Conservation (phyloP, 257 asterid species). For the Salvia splendens region DNA sequence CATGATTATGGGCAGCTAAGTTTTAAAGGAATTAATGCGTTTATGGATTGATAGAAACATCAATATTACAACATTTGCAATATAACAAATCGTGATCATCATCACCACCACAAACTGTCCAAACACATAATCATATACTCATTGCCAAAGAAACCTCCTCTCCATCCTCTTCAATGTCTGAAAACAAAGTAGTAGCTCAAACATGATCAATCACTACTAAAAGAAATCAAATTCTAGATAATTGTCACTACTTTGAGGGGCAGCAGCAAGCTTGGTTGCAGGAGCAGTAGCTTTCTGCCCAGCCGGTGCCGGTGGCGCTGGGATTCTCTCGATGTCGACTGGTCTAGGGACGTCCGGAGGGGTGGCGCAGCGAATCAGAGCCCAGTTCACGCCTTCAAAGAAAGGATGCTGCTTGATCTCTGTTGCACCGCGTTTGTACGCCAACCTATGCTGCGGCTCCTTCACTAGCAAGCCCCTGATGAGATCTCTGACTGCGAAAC, state of each 20-base stretch:
- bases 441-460: slow-evolving; percentile 70
- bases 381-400: slow-evolving; percentile 84
- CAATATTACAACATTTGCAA: slow-evolving; percentile 33
- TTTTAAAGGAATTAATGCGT: too few species aligned
- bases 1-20: too few species aligned
- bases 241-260: slow-evolving; percentile 48
- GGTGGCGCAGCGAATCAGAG: slow-evolving; percentile 65
- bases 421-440: slow-evolving; percentile 66
- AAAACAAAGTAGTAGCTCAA: slow-evolving; percentile 28
- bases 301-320: slow-evolving; percentile 40
- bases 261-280: slow-evolving; percentile 36
- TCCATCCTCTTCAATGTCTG: slow-evolving; percentile 25
- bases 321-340: slow-evolving; percentile 52
- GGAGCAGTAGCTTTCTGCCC: slow-evolving; percentile 47
- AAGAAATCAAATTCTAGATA: slow-evolving; percentile 85
- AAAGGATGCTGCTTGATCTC: slow-evolving; percentile 74
- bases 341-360: slow-evolving; percentile 71
- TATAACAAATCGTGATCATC: slow-evolving; percentile 27
- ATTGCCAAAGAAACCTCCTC: slow-evolving; percentile 4
- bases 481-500: slow-evolving; percentile 67
- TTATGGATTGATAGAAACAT: slow-evolving; percentile 10
- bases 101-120: slow-evolving; percentile 29
- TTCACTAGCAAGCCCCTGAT: slow-evolving; percentile 65
- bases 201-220: slow-evolving; percentile 33
- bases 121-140: slow-evolving; percentile 23